Evolutionary conservation across 2,329 filamentous ascomycete genomes (phyloP), one percentile per base, ranked within the genome.

Genomic region (Neopestalotiopsis sp.): DNA sequence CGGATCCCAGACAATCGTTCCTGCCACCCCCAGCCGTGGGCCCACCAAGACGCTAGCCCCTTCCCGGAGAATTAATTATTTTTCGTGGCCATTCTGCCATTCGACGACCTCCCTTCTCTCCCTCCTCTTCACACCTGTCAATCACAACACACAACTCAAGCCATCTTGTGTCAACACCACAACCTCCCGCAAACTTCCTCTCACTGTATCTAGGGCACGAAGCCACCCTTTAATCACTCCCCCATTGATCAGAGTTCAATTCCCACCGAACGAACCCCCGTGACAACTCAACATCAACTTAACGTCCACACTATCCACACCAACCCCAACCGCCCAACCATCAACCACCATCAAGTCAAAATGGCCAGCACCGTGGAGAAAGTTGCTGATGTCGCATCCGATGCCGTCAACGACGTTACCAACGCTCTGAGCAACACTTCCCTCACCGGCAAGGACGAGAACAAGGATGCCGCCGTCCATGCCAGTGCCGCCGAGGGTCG

Each of bases 401-500:
- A 93, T 85, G 88, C 85, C 86, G 89, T 94, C 87, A 91, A 93
- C 85, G 91, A 92, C 88, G 89, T 92, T 88, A 91, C 92, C 86
- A 87, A 87, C 80, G 81, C 88, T 89, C 85, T 89, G 89, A 91
- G 87, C 88, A 91, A 92, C 86, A 90, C 90, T 81, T 88, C 89
- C 84, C 89, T 93, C 84, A 86, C 89, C 79, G 82, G 81, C 78
- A 85, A 86, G 82, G 83, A 84, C 80, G 85, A 87, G 75, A 85
- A 86, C 79, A 87, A 86, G 88, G 94, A 97, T 84, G 59, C 45
- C 45, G 94, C 95, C 83, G 94, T 96, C 81, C 92, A 96, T 84
- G 94, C 94, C 86, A 97, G 94, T 87, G 96, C 96, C 84, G 95
- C 95, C 85, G 96, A 99, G 89, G 95, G 96, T 84, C 94, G 96